A percentile compares a stretch with the other conserved stretches of the same genome.
Evolutionary conservation across 257 asterid genomes (phyloP).

Genomic region (Solanum sejunctum): DNA sequence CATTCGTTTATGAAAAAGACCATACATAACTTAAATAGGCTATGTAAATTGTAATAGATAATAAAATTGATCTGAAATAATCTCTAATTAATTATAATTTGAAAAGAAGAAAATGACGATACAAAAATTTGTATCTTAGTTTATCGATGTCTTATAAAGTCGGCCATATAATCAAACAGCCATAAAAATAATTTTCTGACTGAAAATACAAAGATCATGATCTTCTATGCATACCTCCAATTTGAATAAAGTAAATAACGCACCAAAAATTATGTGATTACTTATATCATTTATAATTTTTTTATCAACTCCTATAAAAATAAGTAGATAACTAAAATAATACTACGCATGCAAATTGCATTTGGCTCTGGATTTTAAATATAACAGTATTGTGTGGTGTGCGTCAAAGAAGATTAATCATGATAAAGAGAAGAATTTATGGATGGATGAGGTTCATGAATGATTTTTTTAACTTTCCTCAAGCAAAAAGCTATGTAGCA

Average conservation of each 20-base stretch:
- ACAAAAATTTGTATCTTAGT: neutral
- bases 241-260: neutral
- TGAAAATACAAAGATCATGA: neutral
- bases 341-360: too few species aligned
- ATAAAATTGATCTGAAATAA: neutral
- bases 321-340: neutral
- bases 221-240: neutral
- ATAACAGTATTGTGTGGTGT: conserved; percentile 35
- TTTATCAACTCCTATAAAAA: neutral
- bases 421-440: conserved; percentile 19
- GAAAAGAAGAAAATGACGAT: neutral
- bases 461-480: too few species aligned
- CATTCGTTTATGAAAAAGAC: too few species aligned
- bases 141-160: neutral
- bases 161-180: neutral
- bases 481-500: too few species aligned
- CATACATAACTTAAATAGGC: neutral
- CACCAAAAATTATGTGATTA: neutral
- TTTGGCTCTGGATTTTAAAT: conserved; percentile 8
- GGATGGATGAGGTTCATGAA: conserved; percentile 27
- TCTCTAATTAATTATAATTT: too few species aligned
- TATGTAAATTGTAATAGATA: neutral
- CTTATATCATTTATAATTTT: too few species aligned
- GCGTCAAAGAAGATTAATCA: conserved; percentile 5
- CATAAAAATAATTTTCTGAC: neutral